Base-by-base conservation (phyloP, 495 filamentous ascomycete genomes). In the Lepraria neglecta region DNA sequence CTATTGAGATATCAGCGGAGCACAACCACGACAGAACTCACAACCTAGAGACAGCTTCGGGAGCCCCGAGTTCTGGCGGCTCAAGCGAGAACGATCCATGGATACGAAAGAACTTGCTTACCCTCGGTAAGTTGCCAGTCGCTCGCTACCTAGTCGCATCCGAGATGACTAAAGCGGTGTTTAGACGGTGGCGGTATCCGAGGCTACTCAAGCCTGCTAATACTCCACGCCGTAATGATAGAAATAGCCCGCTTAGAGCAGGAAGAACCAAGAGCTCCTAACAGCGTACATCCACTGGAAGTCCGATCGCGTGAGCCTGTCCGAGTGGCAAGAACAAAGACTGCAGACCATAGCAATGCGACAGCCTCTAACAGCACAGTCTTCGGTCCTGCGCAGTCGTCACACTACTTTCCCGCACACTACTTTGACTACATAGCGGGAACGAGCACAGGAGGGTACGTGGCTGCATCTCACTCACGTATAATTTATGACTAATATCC, bases 361-460 rank as follows among this genome's bases (percentile, higher is more conserved):
- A 14, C 14, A 42, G 38, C 14, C 38, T 42, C 38, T 6, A 14
- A 14, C 6, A 42, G 38, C 38, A 42, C 38, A 42, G 38, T 42
- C 38, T 42, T 42, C 38, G 38, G 38, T 42, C 14, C 6, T 14
- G 6, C 38, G 14, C 38, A 42, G 6, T 42, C 38, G 6, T 42
- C 38, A 14, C 38, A 42, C 38, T 42, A 42, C 14, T 6, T 42
- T 6, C 14, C 38, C 6, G 38, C 38, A 14, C 38, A 42, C 38
- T 42, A 42, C 6, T 14, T 42, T 42, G 14, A 42, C 6, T 42
- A 14, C 38, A 38, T 38, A 10, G 9, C 12, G 75, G n/a, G n/a
- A n/a, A n/a, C n/a, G n/a, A n/a, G n/a, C n/a, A n/a, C n/a, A n/a
- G n/a, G n/a, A n/a, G n/a, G n/a, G n/a, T n/a, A n/a, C n/a, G n/a